Percentiles rank a stretch among this genome's conserved stretches.
Evolutionary conservation across 1,284 basidiomycete genomes (phyloP).

Genomic region (Moesziomyces antarcticus): DNA sequence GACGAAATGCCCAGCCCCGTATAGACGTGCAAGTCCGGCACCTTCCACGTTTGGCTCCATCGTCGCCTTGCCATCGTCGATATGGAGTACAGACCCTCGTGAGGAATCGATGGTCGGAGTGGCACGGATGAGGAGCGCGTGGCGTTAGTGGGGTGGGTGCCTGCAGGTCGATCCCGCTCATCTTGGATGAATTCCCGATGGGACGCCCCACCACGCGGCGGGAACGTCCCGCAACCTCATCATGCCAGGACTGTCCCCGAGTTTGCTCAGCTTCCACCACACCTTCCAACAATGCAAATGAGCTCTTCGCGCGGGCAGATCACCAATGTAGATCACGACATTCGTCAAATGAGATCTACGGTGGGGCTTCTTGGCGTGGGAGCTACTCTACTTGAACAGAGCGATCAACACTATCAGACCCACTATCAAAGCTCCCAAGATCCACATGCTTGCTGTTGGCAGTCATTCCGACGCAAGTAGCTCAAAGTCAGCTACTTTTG

Average conservation of each 20-base stretch:
- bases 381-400: constrained; percentile 50
- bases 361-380: not conserved
- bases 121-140: too few relatives aligned
- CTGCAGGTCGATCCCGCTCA: too few relatives aligned
- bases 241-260: too few relatives aligned
- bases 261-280: too few relatives aligned
- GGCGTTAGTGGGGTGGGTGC: too few relatives aligned
- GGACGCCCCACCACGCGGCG: too few relatives aligned
- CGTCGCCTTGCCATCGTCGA: too few relatives aligned
- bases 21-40: not conserved
- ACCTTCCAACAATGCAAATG: too few relatives aligned
- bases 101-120: too few relatives aligned
- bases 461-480: not conserved
- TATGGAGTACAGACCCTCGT: too few relatives aligned
- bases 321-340: not conserved
- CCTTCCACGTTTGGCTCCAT: not conserved
- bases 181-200: not conserved
- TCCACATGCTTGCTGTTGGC: constrained; percentile 46
- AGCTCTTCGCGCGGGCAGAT: not conserved
- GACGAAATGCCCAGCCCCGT: not conserved
- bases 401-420: constrained; percentile 60
- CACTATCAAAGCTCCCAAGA: constrained; percentile 56
- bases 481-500: not conserved
- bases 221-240: not conserved
- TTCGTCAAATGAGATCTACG: not conserved